Percentiles rank a stretch among this genome's conserved stretches.
Conservation (phyloP, 2,329 filamentous ascomycete genomes). For the Fusarium longipes region DNA sequence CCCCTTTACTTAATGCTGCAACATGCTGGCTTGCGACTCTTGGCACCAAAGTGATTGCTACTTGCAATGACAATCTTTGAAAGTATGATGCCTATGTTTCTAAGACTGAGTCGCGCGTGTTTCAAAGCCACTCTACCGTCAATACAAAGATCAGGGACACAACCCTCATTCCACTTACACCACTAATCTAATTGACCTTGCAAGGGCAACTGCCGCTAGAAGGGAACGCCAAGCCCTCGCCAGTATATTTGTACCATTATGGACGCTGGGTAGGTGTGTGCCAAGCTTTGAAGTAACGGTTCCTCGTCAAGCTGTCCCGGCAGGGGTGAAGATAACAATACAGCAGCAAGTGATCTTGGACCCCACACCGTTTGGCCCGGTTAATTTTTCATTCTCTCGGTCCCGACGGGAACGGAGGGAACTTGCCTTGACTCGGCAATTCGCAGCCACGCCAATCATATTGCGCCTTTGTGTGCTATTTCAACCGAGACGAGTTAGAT, state of each 20-base stretch:
- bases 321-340: slow-evolving; percentile 27
- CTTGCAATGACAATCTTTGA: neutral
- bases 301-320: neutral
- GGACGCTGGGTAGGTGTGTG: slow-evolving; percentile 33
- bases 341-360: slow-evolving; percentile 18
- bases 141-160: slow-evolving; percentile 7
- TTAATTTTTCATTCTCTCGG: slow-evolving; percentile 32
- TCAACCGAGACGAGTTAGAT: slow-evolving; percentile 11
- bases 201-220: slow-evolving; percentile 37
- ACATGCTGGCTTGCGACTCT: neutral
- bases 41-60: neutral
- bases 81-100: neutral
- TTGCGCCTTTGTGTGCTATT: slow-evolving; percentile 6
- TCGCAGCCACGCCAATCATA: slow-evolving; percentile 37
- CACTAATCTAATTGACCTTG: slow-evolving; percentile 5
- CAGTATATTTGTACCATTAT: slow-evolving; percentile 42
- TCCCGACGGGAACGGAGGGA: slow-evolving; percentile 44
- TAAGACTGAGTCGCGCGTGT: neutral
- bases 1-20: slow-evolving; percentile 33
- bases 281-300: slow-evolving; percentile 12
- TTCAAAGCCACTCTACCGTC: slow-evolving; percentile 2
- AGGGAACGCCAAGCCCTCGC: slow-evolving; percentile 28
- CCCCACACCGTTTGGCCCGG: slow-evolving; percentile 42
- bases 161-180: slow-evolving; percentile 30
- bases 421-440: slow-evolving; percentile 40